These are phyloP conservation scores for Fistulinella prunicolor DNA, from an alignment of 768 basidiomycete species.

Conservation along the genomic window DNA sequence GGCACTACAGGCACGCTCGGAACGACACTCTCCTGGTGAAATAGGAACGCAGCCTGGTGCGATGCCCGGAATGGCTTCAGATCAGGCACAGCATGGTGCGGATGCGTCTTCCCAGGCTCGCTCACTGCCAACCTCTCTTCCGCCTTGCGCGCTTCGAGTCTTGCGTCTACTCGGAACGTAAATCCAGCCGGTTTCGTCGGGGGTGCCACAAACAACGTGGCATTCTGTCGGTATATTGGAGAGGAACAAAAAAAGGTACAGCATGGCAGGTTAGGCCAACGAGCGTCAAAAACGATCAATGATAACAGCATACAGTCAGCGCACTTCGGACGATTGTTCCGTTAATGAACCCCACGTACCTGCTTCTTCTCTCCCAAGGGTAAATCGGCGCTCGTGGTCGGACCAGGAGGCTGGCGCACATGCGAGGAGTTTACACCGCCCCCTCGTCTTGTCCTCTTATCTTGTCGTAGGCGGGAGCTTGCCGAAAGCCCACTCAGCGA, in stretches of 20 bases:
- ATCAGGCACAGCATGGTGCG: slow-evolving; percentile 44
- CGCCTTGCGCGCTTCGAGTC: slow-evolving; percentile 45
- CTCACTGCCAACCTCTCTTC: slow-evolving; percentile 30
- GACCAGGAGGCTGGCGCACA: slow-evolving; percentile 12
- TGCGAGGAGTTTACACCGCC: not conserved
- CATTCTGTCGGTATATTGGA: slow-evolving; percentile 16
- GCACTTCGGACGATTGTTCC: slow-evolving; percentile 19
- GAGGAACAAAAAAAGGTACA: slow-evolving; percentile 20
- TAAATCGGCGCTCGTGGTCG: slow-evolving; percentile 19
- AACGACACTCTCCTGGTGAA: slow-evolving; percentile 45
- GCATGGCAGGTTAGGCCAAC: slow-evolving; percentile 1
- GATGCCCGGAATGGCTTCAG: slow-evolving; percentile 54
- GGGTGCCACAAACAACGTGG: slow-evolving; percentile 28
- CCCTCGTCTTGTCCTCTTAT: not conserved
- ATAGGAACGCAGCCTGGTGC: slow-evolving; percentile 34
- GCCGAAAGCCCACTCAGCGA: slow-evolving; percentile 5
- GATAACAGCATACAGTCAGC: slow-evolving; percentile 21
- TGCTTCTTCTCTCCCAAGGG: slow-evolving; percentile 28
- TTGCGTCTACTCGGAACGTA: slow-evolving; percentile 50
- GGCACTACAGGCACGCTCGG: slow-evolving; percentile 35
- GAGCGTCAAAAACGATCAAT: slow-evolving; percentile 7
- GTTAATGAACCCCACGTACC: slow-evolving; percentile 30
- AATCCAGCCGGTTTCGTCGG: slow-evolving; percentile 50
- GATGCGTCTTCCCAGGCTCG: slow-evolving; percentile 20
- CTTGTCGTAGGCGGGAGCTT: slow-evolving; percentile 2